Evolutionary conservation across 192 early-diverging fungal genomes (phyloP), one percentile per base, ranked within the genome.

Genomic region (Linnemannia exigua): DNA sequence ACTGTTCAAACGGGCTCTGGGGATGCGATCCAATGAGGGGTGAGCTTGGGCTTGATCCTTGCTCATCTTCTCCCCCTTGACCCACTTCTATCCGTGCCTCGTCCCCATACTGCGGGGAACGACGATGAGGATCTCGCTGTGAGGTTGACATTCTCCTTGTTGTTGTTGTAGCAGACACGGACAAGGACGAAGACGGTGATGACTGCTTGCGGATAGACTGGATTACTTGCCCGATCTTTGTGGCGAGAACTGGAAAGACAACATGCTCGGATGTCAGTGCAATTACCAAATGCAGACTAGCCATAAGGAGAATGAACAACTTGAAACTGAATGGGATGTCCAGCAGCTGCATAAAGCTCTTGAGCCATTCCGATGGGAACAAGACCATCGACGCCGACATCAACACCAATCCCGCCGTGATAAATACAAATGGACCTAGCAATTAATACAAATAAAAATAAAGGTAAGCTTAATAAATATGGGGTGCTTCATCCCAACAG

Each of bases 401-500:
- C 14, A 79, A 35, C 3, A 94, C 67, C 16, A 95, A 88, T 22
- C 93, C 71, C 8, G 87, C 67, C 17, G 91, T 78, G 1, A 95
- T 95, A 44, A 95, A 91, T 3, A 94, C 76, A 72, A 97, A 93
- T 36, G 95, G 92, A 9, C 90, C 90, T 88, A 75, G n/a, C n/a
- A n/a, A n/a, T n/a, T 19, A 54, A 31, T 41, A 25, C 5, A 25
- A 63, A 47, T 44, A 5, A 69, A n/a, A 17, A 14, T 44, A 44
- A 44, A 3, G 41, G 41, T 22, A 46, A 72, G 37, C 33, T 28
- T 19, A 78, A 51, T 15, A 67, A 41, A 51, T 47, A 38, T 6
- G 33, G 9, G 17, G 12, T 99, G n/a, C n/a, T n/a, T n/a, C n/a
- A n/a, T n/a, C n/a, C n/a, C 99, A 63, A 93, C 95, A 83, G 92